Evolutionary conservation across 441 rosid genomes (phyloP).

Genomic region (Daphne laureola): DNA sequence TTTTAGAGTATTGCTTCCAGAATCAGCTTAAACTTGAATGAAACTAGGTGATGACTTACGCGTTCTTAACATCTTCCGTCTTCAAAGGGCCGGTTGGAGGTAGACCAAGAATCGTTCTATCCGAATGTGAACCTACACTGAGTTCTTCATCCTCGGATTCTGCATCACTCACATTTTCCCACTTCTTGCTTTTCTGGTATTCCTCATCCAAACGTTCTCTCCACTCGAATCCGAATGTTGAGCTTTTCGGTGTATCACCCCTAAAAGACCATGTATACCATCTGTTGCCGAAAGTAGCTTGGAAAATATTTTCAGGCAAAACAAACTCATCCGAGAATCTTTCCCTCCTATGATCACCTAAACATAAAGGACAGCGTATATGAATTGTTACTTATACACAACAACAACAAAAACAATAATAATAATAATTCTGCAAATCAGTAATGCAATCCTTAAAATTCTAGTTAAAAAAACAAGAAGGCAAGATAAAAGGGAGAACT

Average conservation of each 20-base stretch:
- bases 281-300: conserved; percentile 40
- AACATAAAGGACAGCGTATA: conserved; percentile 2
- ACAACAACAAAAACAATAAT: background rate
- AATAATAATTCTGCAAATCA: background rate
- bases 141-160: conserved; percentile 30
- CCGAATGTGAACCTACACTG: conserved; percentile 37
- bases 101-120: conserved; percentile 47
- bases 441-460: background rate
- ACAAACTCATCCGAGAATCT: conserved; percentile 30
- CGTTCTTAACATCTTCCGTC: conserved; percentile 60
- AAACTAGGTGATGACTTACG: conserved; percentile 26
- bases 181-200: conserved; percentile 17
- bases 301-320: conserved; percentile 34
- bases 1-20: background rate
- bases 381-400: background rate
- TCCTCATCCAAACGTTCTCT: conserved; percentile 26
- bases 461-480: background rate
- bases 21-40: background rate
- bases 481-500: background rate
- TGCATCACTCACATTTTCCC: conserved; percentile 26
- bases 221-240: conserved; percentile 43
- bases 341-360: conserved; percentile 40
- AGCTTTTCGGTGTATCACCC: conserved; percentile 21
- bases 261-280: conserved; percentile 41
- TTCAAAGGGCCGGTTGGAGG: conserved; percentile 44